These are phyloP conservation scores for Musa beccarii DNA, from an alignment of 176 grass and related monocot species.

Conservation along the genomic window DNA sequence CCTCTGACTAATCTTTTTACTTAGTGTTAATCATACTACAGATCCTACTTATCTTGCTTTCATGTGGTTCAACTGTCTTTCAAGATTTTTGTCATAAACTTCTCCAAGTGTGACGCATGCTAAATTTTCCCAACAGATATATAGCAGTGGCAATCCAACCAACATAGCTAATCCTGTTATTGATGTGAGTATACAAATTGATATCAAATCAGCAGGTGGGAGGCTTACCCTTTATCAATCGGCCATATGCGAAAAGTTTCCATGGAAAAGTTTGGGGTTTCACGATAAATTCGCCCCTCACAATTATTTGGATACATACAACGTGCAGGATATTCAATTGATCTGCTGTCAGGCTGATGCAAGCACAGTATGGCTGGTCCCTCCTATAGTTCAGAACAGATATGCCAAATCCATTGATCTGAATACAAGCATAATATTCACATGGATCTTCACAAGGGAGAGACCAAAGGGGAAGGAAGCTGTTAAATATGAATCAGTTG, in stretches of 20 bases:
- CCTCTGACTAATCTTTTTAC: not conserved
- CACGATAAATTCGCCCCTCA: slow-evolving; percentile 55
- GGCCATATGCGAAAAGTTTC: slow-evolving; percentile 69
- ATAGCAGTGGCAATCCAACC: slow-evolving; percentile 96
- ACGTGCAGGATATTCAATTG: slow-evolving; percentile 89
- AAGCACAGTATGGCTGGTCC: slow-evolving; percentile 75
- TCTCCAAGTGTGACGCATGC: not conserved
- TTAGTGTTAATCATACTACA: not conserved
- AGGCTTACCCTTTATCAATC: slow-evolving; percentile 76
- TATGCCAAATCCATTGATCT: slow-evolving; percentile 57
- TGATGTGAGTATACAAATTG: slow-evolving; percentile 92
- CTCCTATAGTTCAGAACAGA: slow-evolving; percentile 64
- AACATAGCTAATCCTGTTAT: slow-evolving; percentile 95
- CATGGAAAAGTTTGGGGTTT: slow-evolving; percentile 49
- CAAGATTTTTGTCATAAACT: not conserved
- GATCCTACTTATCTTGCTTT: not conserved
- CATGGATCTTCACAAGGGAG: slow-evolving; percentile 83
- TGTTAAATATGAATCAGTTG: slow-evolving; percentile 64
- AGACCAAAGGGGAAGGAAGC: slow-evolving; percentile 97
- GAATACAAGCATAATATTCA: slow-evolving; percentile 60
- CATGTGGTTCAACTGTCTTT: not conserved
- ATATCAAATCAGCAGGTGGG: slow-evolving; percentile 86
- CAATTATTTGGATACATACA: slow-evolving; percentile 67
- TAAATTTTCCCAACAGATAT: slow-evolving; percentile 57
- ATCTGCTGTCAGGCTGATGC: slow-evolving; percentile 96